Base-by-base conservation (phyloP, 805 yeast species). In the Danielia reshetovae region DNA sequence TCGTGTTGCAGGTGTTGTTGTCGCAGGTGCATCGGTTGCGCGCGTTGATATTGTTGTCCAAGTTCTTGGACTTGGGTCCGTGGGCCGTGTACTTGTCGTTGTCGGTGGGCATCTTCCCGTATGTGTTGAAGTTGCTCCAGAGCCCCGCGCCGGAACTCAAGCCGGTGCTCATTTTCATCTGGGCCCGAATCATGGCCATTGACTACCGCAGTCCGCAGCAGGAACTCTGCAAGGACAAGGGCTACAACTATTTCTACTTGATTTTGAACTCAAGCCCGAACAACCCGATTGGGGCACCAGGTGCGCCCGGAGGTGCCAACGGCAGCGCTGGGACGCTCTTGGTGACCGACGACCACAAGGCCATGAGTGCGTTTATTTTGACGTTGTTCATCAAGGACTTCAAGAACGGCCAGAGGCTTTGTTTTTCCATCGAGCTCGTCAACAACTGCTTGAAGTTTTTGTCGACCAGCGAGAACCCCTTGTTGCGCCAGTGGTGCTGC, bases 171-270 rank as follows among this genome's bases (percentile, higher is more conserved):
- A 93, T 93, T 2, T 93, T 90, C 51, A 93, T 93, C 35, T 93
- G 98, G 98, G 96, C 97, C 0, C 72, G 97, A 46, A 87, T 93
- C 15, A 87, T 93, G 93, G 89, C 97, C 3, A 94, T 93, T 16
- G 97, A 90, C 59, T 82, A 84, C 55, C 75, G 77, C 45, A 82
- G 84, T 51, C 86, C 96, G 3, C 98, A 93, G 57, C 88, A 82
- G 43, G 98, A 93, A 52, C 71, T 93, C 19, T 75, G 93, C 44
- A 89, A 89, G 49, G 97, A 90, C 52, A 83, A 82, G 51, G 96
- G 96, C 0, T 89, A 79, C 58, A 78, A 80, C 49, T 90, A 93
- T 57, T 93, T 93, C 55, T 77, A 87, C 28, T 77, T 81, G 40
- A 86, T 90, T 52, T 63, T 93, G 29, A 79, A 81, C 36, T 60